These are phyloP conservation scores for Orbilia quercus DNA, from an alignment of 2,329 filamentous ascomycete genomes.

Conservation along the genomic window DNA sequence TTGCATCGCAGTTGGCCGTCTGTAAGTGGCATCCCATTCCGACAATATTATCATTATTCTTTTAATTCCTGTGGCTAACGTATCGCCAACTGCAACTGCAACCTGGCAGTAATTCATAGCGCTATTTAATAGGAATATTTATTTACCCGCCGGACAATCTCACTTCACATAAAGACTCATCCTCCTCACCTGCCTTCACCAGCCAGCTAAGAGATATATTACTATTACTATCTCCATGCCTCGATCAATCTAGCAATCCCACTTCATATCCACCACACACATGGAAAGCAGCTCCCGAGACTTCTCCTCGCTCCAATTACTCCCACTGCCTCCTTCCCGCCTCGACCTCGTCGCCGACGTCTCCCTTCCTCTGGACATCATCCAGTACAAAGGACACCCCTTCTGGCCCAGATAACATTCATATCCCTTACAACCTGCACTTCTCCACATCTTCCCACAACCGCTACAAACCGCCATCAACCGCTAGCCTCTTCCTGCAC, in stretches of 20 bases:
- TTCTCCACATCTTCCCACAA: not conserved
- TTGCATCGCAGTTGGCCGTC: not conserved
- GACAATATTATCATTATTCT: no score
- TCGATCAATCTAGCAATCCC: constrained; percentile 15
- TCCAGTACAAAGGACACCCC: constrained; percentile 55
- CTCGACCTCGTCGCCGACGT: constrained; percentile 49
- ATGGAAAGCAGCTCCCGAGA: constrained; percentile 51
- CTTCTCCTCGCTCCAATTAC: constrained; percentile 32
- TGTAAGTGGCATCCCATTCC: no score
- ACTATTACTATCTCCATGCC: constrained; percentile 34
- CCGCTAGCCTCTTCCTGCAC: not conserved
- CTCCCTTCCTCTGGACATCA: constrained; percentile 53
- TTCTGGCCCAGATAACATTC: constrained; percentile 56
- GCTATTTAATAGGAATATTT: no score
- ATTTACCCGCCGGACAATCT: no score
- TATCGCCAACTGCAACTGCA: no score
- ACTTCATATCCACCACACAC: constrained; percentile 33
- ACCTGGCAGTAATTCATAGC: no score
- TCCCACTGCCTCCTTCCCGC: constrained; percentile 33
- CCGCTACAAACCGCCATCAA: not conserved
- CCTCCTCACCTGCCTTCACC: not conserved
- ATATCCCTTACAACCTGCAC: not conserved
- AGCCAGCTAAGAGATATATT: not conserved
- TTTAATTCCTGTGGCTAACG: no score
- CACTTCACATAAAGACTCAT: not conserved